Percentiles rank a stretch among this genome's conserved stretches.
phyloP scores from a whole-genome alignment of 208 protist species.

The Acanthamoeba comandoni region DNA sequence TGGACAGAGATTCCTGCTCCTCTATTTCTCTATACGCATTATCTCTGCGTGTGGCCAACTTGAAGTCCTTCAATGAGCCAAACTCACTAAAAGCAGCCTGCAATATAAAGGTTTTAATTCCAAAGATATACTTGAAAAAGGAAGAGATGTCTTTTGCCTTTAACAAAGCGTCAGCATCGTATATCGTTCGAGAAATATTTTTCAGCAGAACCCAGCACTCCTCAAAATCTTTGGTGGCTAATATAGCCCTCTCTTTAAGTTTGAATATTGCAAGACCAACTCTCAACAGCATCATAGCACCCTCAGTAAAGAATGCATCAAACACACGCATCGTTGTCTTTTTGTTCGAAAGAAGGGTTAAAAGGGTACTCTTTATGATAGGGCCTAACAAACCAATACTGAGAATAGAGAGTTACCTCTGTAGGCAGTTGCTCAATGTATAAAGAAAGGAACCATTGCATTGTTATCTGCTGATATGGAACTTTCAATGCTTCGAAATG shows the following conservation, averaged over 20 bases:
- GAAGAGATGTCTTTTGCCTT: constrained; percentile 4
- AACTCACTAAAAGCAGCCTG: constrained; percentile 23
- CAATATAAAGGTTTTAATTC: background rate
- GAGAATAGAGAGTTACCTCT: no score
- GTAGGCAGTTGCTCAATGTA: no score
- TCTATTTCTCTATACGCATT: constrained; percentile 30
- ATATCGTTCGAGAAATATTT: background rate
- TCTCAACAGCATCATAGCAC: no score
- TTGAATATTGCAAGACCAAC: background rate
- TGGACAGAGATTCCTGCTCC: constrained; percentile 49
- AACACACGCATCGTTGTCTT: no score
- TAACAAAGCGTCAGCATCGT: constrained; percentile 37
- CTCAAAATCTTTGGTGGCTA: constrained; percentile 47
- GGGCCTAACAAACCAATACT: no score
- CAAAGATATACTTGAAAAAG: background rate
- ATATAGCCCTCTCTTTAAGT: constrained; percentile 6
- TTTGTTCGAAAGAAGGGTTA: no score
- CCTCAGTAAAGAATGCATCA: no score
- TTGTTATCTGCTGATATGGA: no score
- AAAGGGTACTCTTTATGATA: no score
- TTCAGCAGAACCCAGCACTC: constrained; percentile 37
- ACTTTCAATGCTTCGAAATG: no score
- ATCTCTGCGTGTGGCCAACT: background rate
- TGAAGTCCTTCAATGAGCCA: constrained; percentile 40
- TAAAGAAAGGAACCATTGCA: no score